Base-by-base conservation (phyloP, 2,329 filamentous ascomycete species). In the Aspergillus vadensis region DNA sequence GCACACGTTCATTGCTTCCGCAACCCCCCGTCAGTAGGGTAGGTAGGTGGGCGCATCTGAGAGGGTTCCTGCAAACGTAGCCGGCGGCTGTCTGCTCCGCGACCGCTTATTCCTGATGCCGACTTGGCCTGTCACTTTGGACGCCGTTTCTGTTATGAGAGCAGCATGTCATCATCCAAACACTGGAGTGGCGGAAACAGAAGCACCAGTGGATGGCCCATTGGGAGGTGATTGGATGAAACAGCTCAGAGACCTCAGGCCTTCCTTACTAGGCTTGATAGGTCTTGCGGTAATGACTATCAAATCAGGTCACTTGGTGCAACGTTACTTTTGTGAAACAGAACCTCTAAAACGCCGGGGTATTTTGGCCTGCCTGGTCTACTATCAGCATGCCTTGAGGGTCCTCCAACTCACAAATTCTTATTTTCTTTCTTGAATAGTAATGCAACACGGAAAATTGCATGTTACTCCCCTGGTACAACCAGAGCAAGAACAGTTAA, bases 291-390 rank as follows among this genome's bases (percentile, higher is more conserved):
- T 70, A 65, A 66, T 61, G 38, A 59, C 64, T 66, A 74, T 69
- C 67, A 70, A 66, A 68, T 66, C 67, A 69, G 70, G 64, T 65
- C 62, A 65, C 52, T 57, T 63, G 57, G 72, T 76, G 71, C 69
- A 70, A 76, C 74, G 74, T 76, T 76, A 75, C 74, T 66, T 59
- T 69, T 70, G 75, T 77, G 73, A 68, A 70, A 76, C 74, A 65
- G 68, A 61, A 63, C 58, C 66, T 73, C 67, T 68, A 66, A 72
- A 70, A 68, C 62, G 66, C 69, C 68, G 63, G 67, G 68, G 57
- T 57, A 64, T 63, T 64, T 30, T 55, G 62, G 64, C 43, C 65
- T 62, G 54, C 68, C 65, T 69, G 57, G 66, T 63, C 64, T 65
- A 64, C 63, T 59, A 65, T 59, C 60, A 61, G 59, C 57, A 51